Base-by-base conservation (phyloP, 306 rosid genomes). In the Erythrophleum fordii region DNA sequence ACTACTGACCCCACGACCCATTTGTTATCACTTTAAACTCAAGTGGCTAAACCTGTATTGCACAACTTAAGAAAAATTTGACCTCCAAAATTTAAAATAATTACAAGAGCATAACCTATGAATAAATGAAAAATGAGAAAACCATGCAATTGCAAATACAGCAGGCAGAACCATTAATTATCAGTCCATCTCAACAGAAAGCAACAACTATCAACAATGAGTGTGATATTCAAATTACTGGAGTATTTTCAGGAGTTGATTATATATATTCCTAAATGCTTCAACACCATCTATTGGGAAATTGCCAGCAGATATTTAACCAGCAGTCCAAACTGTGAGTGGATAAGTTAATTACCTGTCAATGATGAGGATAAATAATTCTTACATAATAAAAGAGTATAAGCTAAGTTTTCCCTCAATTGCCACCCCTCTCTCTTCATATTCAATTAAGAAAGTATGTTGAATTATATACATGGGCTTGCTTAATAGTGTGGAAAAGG, bases 1-100 rank as follows among this genome's bases (percentile, higher is more conserved):
- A 3, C 85, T 77, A 56, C 98, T 92, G 22, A 89, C 94, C 42
- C 98, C 98, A 16, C 97, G 97, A 35, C 97, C 94, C 98, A 94
- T 92, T 84, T 72, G 37, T 14, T 42, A 69, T 56, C 17, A 59
- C 67, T 67, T 69, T 42, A 67, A 77, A 68, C 78, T 73, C 13
- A 39, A 5, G 81, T 1, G 55, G 31, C 80, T 69, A 77, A 81
- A 69, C 87, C 87, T 80, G 55, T 45, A 72, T 76, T 67, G 39
- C 83, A 60, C 26, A 67, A 26, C 60, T 12, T 41, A 2, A 41
- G 22, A 71, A 68, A 71, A 56, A 55, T 35, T 62, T 37, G 14
- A 74, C 59, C 56, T 4, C 23, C 52, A 29, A 11, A 42, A 20
- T 44, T 53, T 25, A 53, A 20, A 13, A 31, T 23, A 74, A 81